phyloP scores from a whole-genome alignment of 257 asterid species.

The Linaria vulgaris region DNA sequence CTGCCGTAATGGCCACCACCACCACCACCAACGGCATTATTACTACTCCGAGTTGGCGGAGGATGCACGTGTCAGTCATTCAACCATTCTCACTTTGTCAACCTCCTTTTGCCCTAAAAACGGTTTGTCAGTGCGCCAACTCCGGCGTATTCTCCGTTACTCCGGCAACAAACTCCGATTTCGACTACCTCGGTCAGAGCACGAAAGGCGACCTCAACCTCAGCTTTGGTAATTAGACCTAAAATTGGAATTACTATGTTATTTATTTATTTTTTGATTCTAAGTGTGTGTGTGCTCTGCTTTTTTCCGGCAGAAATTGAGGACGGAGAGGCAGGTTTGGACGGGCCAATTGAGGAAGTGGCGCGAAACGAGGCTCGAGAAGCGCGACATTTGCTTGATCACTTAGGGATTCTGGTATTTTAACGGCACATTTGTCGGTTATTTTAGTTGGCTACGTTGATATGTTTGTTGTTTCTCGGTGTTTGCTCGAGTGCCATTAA shows the following conservation, averaged over 20 bases:
- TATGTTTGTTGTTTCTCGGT: neutral
- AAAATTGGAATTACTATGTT: too few relatives aligned
- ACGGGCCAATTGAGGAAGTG: slow-evolving; percentile 77
- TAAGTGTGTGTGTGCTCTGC: too few relatives aligned
- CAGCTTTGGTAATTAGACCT: slow-evolving; percentile 30
- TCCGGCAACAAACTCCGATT: slow-evolving; percentile 40
- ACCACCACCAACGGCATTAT: too few relatives aligned
- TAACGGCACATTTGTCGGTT: neutral
- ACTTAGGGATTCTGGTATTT: slow-evolving; percentile 61
- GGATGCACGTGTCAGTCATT: slow-evolving; percentile 10
- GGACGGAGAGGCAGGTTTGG: slow-evolving; percentile 44
- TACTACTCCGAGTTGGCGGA: slow-evolving; percentile 17
- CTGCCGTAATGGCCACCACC: slow-evolving; percentile 22
- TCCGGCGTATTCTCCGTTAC: slow-evolving; percentile 53
- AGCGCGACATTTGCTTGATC: slow-evolving; percentile 64
- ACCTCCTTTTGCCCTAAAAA: slow-evolving; percentile 15
- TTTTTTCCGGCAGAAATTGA: slow-evolving; percentile 42
- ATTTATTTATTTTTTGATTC: neutral
- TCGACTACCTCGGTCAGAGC: slow-evolving; percentile 87
- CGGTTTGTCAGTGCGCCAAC: slow-evolving; percentile 30
- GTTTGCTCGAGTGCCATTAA: neutral
- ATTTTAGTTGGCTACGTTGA: neutral
- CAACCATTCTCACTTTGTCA: slow-evolving; percentile 17
- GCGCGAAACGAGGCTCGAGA: slow-evolving; percentile 72
- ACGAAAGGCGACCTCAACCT: slow-evolving; percentile 73